A percentile compares a stretch with the other conserved stretches of the same genome.
phyloP scores from a whole-genome alignment of 441 rosid species.

The Breynia disticha region DNA sequence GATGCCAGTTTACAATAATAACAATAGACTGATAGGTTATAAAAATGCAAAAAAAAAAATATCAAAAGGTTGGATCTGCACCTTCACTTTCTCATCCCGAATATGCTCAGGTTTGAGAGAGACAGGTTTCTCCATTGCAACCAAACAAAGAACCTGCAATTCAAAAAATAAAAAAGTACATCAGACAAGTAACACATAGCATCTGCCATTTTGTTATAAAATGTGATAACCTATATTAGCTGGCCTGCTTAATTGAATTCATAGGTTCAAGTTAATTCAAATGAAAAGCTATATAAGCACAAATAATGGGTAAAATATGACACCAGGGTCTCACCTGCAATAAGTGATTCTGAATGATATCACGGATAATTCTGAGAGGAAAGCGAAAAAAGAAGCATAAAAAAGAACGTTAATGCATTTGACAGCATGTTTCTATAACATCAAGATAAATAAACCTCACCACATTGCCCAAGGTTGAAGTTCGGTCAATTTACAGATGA shows the following conservation, averaged over 20 bases:
- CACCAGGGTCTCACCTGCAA: conserved; percentile 55
- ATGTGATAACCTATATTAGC: too few relatives aligned
- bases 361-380: conserved; percentile 84
- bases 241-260: neutral
- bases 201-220: neutral
- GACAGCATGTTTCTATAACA: conserved; percentile 1
- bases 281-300: neutral
- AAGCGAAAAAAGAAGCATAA: conserved; percentile 6
- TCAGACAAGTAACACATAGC: neutral
- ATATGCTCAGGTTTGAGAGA: conserved; percentile 96
- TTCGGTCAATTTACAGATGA: too few relatives aligned
- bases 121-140: conserved; percentile 96
- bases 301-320: neutral
- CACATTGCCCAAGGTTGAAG: neutral
- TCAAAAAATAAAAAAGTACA: conserved; percentile 11
- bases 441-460: conserved; percentile 5
- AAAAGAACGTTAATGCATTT: neutral
- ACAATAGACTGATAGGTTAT: neutral
- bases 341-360: conserved; percentile 93
- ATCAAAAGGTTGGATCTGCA: conserved; percentile 11
- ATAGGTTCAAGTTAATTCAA: neutral
- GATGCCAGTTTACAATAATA: neutral
- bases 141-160: conserved; percentile 80
- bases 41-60: neutral
- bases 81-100: conserved; percentile 99